Evolutionary conservation across 148 eudicot genomes (phyloP), one percentile per base, ranked within the genome.

Genomic region (Salicornia ramosissima): DNA sequence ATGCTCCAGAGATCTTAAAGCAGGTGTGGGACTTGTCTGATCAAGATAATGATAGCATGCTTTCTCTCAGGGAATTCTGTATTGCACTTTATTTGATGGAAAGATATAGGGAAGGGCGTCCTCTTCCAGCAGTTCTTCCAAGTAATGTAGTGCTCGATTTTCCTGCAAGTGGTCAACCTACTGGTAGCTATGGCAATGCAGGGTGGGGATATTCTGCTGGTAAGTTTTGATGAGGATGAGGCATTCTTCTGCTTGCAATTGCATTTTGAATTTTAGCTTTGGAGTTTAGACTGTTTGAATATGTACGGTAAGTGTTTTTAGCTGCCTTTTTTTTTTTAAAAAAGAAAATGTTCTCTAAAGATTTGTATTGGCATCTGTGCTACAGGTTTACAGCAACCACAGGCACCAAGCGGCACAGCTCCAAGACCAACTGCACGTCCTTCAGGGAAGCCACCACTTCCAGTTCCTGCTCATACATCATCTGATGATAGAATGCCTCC

Each of bases 11-110:
- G 89, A 79, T 95, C 76, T 76, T 95, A 74, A 95, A 82, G 86
- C 93, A 95, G 90, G 99, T 95, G 74, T 95, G 97, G 99, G 97
- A 95, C 80, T 85, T 95, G 77, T 91, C 99, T 81, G 99, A 95
- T 84, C 97, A 91, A 85, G 99, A 95, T 79, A 91, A 87, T 77
- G 99, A 95, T 79, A 89, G 93, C 82, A 91, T 87, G 97, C 97
- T 95, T 78, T 88, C 99, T 73, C 74, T 95, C 70, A 87, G 86
- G 84, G 99, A 95, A 78, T 95, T 95, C 45, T 95, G 99, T 58
- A 82, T 95, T 81, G 99, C 99, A 67, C 90, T 95, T 68, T 95
- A 95, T 81, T 85, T 95, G 67, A 95, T 95, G 93, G 99, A 95
- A 69, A 84, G 97, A 57, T 76, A 72, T 71, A 83, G 99, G 83